phyloP scores from a whole-genome alignment of 108 stramenopile genomes.

The Fragilariopsis cylindrus region DNA sequence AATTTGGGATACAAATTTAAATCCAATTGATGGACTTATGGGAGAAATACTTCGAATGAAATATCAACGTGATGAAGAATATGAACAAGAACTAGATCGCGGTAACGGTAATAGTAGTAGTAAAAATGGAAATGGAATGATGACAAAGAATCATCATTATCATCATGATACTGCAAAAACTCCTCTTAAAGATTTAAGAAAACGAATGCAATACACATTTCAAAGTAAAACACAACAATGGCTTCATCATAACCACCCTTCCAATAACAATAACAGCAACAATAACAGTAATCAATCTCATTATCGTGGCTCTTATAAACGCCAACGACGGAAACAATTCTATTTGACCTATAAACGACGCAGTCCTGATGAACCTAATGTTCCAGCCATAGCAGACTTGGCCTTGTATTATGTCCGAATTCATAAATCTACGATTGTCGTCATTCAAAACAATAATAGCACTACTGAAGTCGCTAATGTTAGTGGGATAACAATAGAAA shows the following conservation, averaged over 20 bases:
- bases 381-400: constrained; percentile 76
- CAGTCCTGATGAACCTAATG: constrained; percentile 43
- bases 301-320: not conserved
- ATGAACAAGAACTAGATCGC: constrained; percentile 16
- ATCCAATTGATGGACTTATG: constrained; percentile 40
- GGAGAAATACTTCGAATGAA: constrained; percentile 15
- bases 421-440: constrained; percentile 46
- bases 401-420: constrained; percentile 59
- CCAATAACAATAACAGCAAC: not conserved
- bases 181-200: constrained; percentile 34
- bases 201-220: constrained; percentile 39
- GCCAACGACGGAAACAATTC: constrained; percentile 23
- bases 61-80: constrained; percentile 10
- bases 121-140: constrained; percentile 2
- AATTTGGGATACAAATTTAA: constrained; percentile 54
- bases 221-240: constrained; percentile 28
- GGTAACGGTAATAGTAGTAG: not conserved
- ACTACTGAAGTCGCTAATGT: not conserved
- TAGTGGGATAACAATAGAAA: not conserved
- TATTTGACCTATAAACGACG: constrained; percentile 61
- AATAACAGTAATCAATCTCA: not conserved
- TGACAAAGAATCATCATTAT: not conserved
- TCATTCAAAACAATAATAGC: not conserved
- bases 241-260: constrained; percentile 2
- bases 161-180: constrained; percentile 7